Evolutionary conservation across 306 rosid species (phyloP).

Genomic region (Trichosanthes cucumerina): DNA sequence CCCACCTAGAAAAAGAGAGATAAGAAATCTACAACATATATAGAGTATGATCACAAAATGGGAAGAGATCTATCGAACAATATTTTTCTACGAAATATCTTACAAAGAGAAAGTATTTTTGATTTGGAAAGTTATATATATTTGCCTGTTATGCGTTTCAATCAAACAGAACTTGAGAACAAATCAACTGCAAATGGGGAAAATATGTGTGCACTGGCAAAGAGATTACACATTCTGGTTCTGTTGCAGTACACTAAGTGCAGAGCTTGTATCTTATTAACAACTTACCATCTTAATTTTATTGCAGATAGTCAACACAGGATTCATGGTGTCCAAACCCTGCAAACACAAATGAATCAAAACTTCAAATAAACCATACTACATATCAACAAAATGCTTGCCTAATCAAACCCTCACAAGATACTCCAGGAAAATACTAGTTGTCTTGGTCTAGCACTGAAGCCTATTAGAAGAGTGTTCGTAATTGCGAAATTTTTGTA

Average conservation of each 20-base stretch:
- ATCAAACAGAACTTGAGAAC: too few species aligned
- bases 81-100: neutral
- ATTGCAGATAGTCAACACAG: slow-evolving; percentile 48
- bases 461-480: neutral
- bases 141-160: neutral
- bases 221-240: too few species aligned
- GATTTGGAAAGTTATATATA: neutral
- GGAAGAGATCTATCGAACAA: neutral
- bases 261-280: too few species aligned
- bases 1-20: slow-evolving; percentile 43
- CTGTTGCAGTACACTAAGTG: too few species aligned
- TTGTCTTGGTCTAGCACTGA: neutral
- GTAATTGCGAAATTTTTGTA: neutral
- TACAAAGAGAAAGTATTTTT: too few species aligned
- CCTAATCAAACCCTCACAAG: neutral
- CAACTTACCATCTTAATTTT: slow-evolving; percentile 65
- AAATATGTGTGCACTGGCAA: neutral
- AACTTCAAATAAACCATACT: neutral
- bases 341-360: slow-evolving; percentile 21
- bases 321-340: slow-evolving; percentile 77
- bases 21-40: neutral
- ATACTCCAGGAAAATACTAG: neutral
- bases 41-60: neutral
- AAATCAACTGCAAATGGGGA: neutral
- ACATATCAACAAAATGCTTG: neutral